These are phyloP conservation scores for Solanum acaule DNA, from an alignment of 257 asterid genomes.

Conservation along the genomic window DNA sequence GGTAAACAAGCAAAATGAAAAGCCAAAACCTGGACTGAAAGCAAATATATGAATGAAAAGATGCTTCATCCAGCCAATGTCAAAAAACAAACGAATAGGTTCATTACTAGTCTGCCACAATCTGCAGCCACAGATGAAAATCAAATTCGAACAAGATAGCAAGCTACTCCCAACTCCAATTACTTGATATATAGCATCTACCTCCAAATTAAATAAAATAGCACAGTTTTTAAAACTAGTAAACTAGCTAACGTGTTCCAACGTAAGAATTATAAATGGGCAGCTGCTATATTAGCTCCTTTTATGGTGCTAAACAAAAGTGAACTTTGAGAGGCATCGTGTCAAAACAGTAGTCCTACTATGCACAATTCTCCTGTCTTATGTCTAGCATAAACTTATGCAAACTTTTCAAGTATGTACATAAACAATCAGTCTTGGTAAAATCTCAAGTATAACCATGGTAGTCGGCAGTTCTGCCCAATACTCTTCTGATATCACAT, in stretches of 20 bases:
- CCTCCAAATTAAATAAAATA: neutral
- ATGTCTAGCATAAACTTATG: neutral
- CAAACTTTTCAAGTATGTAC: neutral
- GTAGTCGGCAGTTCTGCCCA: neutral
- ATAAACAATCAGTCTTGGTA: neutral
- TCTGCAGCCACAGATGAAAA: neutral
- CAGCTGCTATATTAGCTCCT: neutral
- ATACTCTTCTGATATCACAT: neutral
- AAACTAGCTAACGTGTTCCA: neutral
- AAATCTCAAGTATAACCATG: neutral
- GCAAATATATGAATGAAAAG: neutral
- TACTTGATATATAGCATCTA: neutral
- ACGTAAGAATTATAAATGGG: neutral
- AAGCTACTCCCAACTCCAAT: neutral
- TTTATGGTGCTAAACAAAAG: neutral
- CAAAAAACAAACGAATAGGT: neutral
- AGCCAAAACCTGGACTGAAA: neutral
- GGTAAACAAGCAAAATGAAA: neutral
- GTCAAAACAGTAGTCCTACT: neutral
- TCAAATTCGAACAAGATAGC: neutral
- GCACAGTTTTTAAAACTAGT: neutral
- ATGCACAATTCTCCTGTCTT: neutral
- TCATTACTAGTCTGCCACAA: neutral
- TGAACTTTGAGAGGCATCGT: neutral
- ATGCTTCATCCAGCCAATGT: neutral